These are phyloP conservation scores for Xylariaceae sp. DNA, from an alignment of 2,329 filamentous ascomycete genomes.

Conservation along the genomic window DNA sequence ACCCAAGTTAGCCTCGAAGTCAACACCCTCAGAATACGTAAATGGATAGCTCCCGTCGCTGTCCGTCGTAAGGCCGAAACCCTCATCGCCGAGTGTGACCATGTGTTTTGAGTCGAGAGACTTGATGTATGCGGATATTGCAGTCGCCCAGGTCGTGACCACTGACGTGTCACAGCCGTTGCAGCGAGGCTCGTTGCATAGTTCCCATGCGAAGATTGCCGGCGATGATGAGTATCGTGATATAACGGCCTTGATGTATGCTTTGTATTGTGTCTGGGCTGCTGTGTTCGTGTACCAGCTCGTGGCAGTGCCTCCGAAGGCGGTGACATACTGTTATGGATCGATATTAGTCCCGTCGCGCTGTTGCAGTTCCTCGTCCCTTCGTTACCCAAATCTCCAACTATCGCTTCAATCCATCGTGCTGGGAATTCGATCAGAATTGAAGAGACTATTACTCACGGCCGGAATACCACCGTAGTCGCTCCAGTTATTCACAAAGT, in stretches of 20 bases:
- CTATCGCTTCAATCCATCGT: not conserved
- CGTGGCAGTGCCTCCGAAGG: slow-evolving; percentile 51
- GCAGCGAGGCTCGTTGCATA: slow-evolving; percentile 56
- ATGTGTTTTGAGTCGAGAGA: slow-evolving; percentile 58
- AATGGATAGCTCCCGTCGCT: slow-evolving; percentile 52
- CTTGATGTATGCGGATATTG: slow-evolving; percentile 60
- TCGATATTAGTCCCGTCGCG: not conserved
- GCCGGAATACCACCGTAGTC: slow-evolving; percentile 64
- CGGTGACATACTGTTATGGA: slow-evolving; percentile 46
- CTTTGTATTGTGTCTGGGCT: slow-evolving; percentile 53
- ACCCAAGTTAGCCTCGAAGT: slow-evolving; percentile 42
- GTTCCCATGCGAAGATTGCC: slow-evolving; percentile 52
- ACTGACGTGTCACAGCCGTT: slow-evolving; percentile 51
- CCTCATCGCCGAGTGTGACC: slow-evolving; percentile 60
- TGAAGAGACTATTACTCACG: slow-evolving; percentile 19
- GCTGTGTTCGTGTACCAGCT: slow-evolving; percentile 54
- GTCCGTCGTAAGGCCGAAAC: slow-evolving; percentile 36
- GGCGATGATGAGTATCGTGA: slow-evolving; percentile 44
- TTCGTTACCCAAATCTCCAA: not conserved
- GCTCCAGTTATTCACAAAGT: slow-evolving; percentile 66
- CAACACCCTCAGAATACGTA: slow-evolving; percentile 46
- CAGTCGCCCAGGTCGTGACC: slow-evolving; percentile 55
- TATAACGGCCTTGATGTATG: slow-evolving; percentile 48
- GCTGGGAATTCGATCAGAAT: not conserved
- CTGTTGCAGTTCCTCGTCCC: not conserved